Conservation (phyloP, 2,329 filamentous ascomycete genomes). For the Ophiostoma populinum region DNA sequence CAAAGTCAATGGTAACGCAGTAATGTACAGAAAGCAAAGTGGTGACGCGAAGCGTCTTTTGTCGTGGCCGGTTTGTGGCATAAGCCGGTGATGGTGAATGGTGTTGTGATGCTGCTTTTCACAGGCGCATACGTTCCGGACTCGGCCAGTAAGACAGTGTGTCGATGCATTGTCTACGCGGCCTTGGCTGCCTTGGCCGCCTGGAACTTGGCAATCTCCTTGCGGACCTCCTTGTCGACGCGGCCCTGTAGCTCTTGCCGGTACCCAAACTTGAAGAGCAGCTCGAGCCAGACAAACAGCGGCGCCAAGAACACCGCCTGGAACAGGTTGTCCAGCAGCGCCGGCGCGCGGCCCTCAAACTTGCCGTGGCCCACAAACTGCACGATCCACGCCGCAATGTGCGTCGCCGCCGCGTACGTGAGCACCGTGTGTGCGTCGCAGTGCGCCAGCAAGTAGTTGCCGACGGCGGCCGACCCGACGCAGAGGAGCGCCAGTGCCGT, state of each 20-base stretch:
- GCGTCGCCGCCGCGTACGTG: constrained; percentile 40
- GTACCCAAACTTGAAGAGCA: constrained; percentile 82
- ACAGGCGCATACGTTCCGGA: not conserved
- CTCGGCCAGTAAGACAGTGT: no score
- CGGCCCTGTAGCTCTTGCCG: constrained; percentile 70
- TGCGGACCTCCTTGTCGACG: constrained; percentile 56
- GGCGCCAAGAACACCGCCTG: constrained; percentile 88
- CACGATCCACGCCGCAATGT: constrained; percentile 63
- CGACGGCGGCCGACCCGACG: constrained; percentile 53
- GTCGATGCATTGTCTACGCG: constrained; percentile 19
- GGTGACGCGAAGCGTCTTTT: no score
- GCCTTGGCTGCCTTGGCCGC: constrained; percentile 33
- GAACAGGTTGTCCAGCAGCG: constrained; percentile 75
- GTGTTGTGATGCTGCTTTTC: not conserved
- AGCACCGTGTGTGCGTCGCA: constrained; percentile 30
- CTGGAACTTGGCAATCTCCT: constrained; percentile 62
- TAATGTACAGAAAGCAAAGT: no score
- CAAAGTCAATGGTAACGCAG: no score
- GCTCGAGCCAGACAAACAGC: constrained; percentile 92
- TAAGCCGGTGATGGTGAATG: no score
- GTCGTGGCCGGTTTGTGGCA: no score
- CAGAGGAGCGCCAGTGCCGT: constrained; percentile 59
- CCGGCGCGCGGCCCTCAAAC: constrained; percentile 77
- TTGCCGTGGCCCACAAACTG: constrained; percentile 86
- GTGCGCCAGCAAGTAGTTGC: constrained; percentile 55